Percentiles rank a stretch among this genome's conserved stretches.
Conservation (phyloP, 192 early-diverging fungal genomes). For the Coemansia sp. region DNA sequence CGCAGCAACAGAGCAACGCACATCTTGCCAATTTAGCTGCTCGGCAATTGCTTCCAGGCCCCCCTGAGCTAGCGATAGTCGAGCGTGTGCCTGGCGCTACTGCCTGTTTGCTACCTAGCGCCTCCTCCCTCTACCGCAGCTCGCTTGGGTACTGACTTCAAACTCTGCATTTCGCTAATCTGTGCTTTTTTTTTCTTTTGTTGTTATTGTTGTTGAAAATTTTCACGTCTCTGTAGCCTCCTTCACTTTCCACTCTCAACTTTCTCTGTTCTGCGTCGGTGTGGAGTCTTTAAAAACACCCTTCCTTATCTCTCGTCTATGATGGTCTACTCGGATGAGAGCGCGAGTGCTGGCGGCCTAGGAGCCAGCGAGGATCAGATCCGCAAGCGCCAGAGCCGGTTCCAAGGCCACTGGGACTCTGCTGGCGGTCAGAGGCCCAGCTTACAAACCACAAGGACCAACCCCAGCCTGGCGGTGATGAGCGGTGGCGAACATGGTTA, state of each 20-base stretch:
- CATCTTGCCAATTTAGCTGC: no score
- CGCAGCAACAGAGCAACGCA: no score
- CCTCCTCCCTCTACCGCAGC: not conserved
- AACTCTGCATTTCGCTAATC: not conserved
- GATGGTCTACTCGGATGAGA: conserved; percentile 44
- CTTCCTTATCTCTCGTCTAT: conserved; percentile 2
- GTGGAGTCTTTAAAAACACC: conserved; percentile 1
- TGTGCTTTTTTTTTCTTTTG: no score
- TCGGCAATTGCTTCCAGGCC: no score
- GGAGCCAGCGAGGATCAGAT: conserved; percentile 33
- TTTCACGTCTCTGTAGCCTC: no score
- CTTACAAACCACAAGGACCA: conserved; percentile 12
- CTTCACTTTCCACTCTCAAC: no score
- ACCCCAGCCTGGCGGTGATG: not conserved
- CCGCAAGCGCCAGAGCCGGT: conserved; percentile 51
- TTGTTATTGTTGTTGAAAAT: no score
- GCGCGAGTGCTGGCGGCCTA: conserved; percentile 14
- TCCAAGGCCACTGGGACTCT: conserved; percentile 55
- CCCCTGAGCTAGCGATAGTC: no score
- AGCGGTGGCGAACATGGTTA: conserved; percentile 18
- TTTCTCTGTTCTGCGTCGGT: no score
- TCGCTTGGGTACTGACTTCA: not conserved
- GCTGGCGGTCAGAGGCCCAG: conserved; percentile 19
- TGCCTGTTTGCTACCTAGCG: not conserved
- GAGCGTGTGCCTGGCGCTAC: not conserved